phyloP scores from a whole-genome alignment of 2,329 filamentous ascomycete genomes.

The Colletotrichum lupini region DNA sequence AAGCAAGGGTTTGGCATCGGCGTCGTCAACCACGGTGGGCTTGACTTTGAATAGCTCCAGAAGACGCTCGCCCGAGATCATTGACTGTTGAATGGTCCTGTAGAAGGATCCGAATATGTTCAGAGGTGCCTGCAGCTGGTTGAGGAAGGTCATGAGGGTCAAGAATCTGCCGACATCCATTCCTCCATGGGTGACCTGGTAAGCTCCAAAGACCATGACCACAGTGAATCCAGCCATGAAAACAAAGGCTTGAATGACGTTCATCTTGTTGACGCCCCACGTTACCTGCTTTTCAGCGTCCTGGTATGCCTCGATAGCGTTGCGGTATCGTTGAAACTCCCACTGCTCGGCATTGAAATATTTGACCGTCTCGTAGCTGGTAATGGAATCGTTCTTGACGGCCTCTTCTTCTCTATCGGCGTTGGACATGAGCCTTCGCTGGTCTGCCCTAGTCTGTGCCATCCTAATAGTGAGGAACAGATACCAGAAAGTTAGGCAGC shows the following conservation, averaged over 20 bases:
- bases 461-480: slow-evolving; percentile 96
- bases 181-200: slow-evolving; percentile 76
- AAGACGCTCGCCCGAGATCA: slow-evolving; percentile 97
- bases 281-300: slow-evolving; percentile 80
- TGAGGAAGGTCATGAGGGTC: slow-evolving; percentile 79
- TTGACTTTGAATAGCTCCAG: slow-evolving; percentile 96
- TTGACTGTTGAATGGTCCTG: slow-evolving; percentile 91
- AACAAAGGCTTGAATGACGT: slow-evolving; percentile 82
- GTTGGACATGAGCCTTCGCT: slow-evolving; percentile 93
- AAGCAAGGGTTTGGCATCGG: slow-evolving; percentile 70
- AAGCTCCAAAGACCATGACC: slow-evolving; percentile 79
- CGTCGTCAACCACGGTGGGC: slow-evolving; percentile 86
- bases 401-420: slow-evolving; percentile 95
- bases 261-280: slow-evolving; percentile 82
- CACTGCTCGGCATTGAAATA: slow-evolving; percentile 89
- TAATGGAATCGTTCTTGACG: slow-evolving; percentile 98
- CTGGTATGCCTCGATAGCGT: slow-evolving; percentile 78
- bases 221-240: slow-evolving; percentile 82
- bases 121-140: slow-evolving; percentile 81
- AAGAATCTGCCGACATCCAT: slow-evolving; percentile 79
- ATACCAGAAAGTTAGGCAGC: slow-evolving; percentile 94
- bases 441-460: slow-evolving; percentile 91
- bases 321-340: slow-evolving; percentile 79
- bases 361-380: slow-evolving; percentile 96
- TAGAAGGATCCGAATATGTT: slow-evolving; percentile 97